A percentile compares a stretch with the other conserved stretches of the same genome.
Evolutionary conservation across 495 filamentous ascomycete species (phyloP).

Genomic region (Schizothecium vesticola): DNA sequence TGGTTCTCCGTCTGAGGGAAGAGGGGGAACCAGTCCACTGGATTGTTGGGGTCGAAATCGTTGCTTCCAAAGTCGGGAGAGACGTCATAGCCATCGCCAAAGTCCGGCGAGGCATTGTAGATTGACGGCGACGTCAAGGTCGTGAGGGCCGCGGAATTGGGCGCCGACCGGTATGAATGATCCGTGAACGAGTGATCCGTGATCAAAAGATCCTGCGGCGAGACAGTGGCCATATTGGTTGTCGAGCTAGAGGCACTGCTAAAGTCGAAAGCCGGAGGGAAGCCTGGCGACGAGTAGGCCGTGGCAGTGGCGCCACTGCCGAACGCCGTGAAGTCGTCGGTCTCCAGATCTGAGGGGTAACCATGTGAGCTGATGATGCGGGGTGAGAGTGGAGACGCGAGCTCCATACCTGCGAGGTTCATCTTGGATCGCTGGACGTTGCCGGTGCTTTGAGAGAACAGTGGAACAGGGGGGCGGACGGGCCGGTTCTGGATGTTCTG

Average conservation of each 20-base stretch:
- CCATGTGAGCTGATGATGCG: slow-evolving; percentile 33
- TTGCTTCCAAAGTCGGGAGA: slow-evolving; percentile 62
- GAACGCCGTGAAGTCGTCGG: slow-evolving; percentile 49
- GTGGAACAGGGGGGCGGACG: slow-evolving; percentile 47
- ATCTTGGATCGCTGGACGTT: slow-evolving; percentile 42
- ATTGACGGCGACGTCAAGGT: slow-evolving; percentile 78
- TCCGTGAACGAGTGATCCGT: slow-evolving; percentile 36
- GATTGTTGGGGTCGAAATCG: slow-evolving; percentile 40
- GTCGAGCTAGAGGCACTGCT: slow-evolving; percentile 38
- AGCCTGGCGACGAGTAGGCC: slow-evolving; percentile 48
- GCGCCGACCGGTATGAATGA: slow-evolving; percentile 59
- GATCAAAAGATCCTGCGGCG: slow-evolving; percentile 75
- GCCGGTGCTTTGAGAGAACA: slow-evolving; percentile 46
- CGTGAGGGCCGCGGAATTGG: slow-evolving; percentile 77
- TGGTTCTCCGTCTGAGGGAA: slow-evolving; percentile 51
- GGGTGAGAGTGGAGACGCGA: not conserved
- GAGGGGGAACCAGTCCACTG: slow-evolving; percentile 55
- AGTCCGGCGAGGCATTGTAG: slow-evolving; percentile 66
- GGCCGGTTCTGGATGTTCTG: slow-evolving; percentile 39
- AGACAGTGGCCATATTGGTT: slow-evolving; percentile 64
- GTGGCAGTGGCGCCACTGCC: slow-evolving; percentile 45
- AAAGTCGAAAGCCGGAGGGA: slow-evolving; percentile 43
- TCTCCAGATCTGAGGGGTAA: slow-evolving; percentile 39
- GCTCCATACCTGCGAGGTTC: slow-evolving; percentile 40
- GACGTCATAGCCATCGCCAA: slow-evolving; percentile 62